These are phyloP conservation scores for Senna siamea DNA, from an alignment of 306 rosid genomes.

Conservation along the genomic window DNA sequence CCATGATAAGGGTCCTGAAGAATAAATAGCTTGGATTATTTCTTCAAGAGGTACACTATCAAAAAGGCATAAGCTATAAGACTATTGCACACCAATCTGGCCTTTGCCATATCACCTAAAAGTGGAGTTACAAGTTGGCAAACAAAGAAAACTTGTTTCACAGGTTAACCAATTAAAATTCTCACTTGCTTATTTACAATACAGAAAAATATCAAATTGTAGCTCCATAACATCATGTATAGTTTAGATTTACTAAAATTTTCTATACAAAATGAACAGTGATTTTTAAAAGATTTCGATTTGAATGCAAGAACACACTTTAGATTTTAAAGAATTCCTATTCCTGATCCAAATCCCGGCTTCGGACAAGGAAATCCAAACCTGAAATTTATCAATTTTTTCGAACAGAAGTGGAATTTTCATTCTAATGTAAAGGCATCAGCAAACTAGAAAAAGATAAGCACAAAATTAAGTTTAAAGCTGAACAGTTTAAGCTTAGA, in stretches of 20 bases:
- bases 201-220: neutral
- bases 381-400: neutral
- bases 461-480: neutral
- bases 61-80: neutral
- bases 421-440: neutral
- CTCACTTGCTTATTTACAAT: neutral
- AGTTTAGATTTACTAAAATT: neutral
- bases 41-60: slow-evolving; percentile 6
- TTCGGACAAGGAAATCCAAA: neutral
- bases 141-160: neutral
- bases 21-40: neutral
- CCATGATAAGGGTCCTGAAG: slow-evolving; percentile 95
- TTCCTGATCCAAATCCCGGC: neutral
- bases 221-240: neutral
- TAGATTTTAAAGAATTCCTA: neutral
- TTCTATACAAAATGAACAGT: neutral
- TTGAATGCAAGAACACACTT: neutral
- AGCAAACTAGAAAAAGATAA: neutral
- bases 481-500: neutral
- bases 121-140: neutral
- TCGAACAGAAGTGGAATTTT: neutral
- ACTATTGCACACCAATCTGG: neutral
- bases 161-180: neutral
- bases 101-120: neutral
- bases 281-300: neutral